Conservation (phyloP, 1,284 basidiomycete species). For the Rhodotorula sp. region DNA sequence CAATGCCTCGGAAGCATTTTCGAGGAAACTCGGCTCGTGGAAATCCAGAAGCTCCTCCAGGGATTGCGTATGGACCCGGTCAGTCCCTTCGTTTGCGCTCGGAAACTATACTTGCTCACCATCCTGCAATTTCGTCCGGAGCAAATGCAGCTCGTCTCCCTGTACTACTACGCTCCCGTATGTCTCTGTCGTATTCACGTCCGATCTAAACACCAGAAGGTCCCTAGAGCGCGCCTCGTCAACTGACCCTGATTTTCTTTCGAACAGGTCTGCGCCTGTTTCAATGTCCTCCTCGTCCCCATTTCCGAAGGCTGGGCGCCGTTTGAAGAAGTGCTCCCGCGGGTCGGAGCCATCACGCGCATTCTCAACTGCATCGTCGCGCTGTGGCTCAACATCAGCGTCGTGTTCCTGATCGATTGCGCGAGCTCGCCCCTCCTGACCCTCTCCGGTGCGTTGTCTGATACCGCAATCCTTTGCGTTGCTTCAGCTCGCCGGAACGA, state of each 20-base stretch:
- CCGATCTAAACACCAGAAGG: conserved; percentile 45
- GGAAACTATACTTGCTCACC: background rate
- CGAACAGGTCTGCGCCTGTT: conserved; percentile 48
- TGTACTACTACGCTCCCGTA: conserved; percentile 42
- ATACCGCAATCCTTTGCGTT: background rate
- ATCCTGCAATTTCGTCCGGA: background rate
- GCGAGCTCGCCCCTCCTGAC: conserved; percentile 52
- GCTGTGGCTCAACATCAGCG: conserved; percentile 53
- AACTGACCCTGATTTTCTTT: too few species aligned
- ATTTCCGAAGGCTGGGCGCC: conserved; percentile 53
- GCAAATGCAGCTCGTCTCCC: conserved; percentile 28
- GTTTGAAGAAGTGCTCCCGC: conserved; percentile 49
- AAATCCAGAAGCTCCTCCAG: conserved; percentile 45
- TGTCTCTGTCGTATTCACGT: conserved; percentile 52
- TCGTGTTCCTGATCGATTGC: conserved; percentile 51
- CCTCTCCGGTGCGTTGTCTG: conserved; percentile 46
- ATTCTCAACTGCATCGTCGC: conserved; percentile 53
- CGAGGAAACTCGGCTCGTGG: conserved; percentile 43
- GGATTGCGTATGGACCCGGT: conserved; percentile 45
- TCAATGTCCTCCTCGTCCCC: conserved; percentile 52
- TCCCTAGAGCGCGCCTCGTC: background rate
- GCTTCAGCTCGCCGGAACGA: too few species aligned
- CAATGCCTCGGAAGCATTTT: conserved; percentile 44
- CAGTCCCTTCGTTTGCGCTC: background rate
- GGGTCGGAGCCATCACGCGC: conserved; percentile 51